phyloP scores from a whole-genome alignment of 176 grass and related monocot species.

The Oryza meyeriana region DNA sequence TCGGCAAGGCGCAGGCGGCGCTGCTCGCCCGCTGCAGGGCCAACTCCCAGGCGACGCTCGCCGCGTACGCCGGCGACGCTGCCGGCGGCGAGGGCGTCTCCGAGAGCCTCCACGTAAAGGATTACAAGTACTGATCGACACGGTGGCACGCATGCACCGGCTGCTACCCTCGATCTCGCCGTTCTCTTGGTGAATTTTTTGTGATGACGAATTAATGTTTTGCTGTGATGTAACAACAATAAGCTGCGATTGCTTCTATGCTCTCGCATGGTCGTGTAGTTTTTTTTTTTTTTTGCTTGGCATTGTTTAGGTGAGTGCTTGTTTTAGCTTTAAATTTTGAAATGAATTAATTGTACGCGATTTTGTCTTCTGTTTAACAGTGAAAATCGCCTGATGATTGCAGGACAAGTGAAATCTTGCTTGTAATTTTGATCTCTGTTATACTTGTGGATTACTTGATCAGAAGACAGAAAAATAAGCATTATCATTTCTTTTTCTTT shows the following conservation, averaged over 20 bases:
- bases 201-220: not conserved
- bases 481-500: no score
- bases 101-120: constrained; percentile 68
- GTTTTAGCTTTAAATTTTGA: not conserved
- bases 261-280: not conserved
- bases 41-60: constrained; percentile 64
- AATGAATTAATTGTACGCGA: not conserved
- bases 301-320: not conserved
- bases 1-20: constrained; percentile 56
- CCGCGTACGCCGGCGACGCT: constrained; percentile 59
- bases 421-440: no score
- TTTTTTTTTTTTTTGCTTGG: not conserved
- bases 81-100: constrained; percentile 47
- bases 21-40: constrained; percentile 55
- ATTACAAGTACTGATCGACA: constrained; percentile 64
- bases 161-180: no score
- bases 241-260: not conserved
- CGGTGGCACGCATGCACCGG: not conserved
- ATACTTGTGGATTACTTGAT: no score
- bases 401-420: not conserved
- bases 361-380: not conserved
- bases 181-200: no score
- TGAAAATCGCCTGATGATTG: not conserved
- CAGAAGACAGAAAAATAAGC: no score
- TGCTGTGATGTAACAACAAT: not conserved